These are phyloP conservation scores for Pontederia paniculata DNA, from an alignment of 176 grass and related monocot species.

Conservation along the genomic window DNA sequence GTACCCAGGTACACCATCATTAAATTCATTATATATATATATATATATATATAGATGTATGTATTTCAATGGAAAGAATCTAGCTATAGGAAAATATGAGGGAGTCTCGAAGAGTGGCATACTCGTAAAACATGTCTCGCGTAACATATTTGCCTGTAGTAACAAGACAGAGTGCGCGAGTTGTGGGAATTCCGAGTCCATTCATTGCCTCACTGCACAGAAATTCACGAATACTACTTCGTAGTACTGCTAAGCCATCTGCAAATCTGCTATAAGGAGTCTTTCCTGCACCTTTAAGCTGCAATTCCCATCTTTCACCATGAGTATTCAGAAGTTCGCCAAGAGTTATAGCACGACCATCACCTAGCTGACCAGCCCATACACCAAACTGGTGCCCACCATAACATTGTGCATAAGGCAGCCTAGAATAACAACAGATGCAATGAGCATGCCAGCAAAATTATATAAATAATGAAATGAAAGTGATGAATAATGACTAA, in stretches of 20 bases:
- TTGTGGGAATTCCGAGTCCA: constrained; percentile 82
- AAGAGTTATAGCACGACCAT: constrained; percentile 81
- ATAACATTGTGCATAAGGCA: constrained; percentile 85
- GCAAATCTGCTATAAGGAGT: constrained; percentile 92
- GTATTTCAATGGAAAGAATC: no score
- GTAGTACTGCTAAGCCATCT: constrained; percentile 87
- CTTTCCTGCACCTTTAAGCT: constrained; percentile 90
- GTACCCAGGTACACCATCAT: no score
- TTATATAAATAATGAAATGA: not conserved
- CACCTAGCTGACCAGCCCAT: constrained; percentile 94
- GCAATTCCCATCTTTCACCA: constrained; percentile 85
- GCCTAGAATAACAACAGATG: constrained; percentile 26
- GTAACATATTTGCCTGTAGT: constrained; percentile 80
- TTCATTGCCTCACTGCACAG: constrained; percentile 95
- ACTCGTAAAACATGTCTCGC: constrained; percentile 99
- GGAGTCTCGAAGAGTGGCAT: constrained; percentile 19
- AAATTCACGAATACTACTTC: constrained; percentile 95
- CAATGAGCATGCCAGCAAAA: no score
- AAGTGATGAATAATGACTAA: constrained; percentile 20
- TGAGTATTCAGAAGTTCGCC: constrained; percentile 74
- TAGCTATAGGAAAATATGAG: no score
- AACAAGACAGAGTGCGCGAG: constrained; percentile 78
- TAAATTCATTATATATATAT: no score
- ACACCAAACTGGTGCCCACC: constrained; percentile 91
- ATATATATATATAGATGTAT: no score